These are phyloP conservation scores for Mycosphaerelloides madeirae DNA, from an alignment of 2,329 filamentous ascomycete genomes.

Conservation along the genomic window DNA sequence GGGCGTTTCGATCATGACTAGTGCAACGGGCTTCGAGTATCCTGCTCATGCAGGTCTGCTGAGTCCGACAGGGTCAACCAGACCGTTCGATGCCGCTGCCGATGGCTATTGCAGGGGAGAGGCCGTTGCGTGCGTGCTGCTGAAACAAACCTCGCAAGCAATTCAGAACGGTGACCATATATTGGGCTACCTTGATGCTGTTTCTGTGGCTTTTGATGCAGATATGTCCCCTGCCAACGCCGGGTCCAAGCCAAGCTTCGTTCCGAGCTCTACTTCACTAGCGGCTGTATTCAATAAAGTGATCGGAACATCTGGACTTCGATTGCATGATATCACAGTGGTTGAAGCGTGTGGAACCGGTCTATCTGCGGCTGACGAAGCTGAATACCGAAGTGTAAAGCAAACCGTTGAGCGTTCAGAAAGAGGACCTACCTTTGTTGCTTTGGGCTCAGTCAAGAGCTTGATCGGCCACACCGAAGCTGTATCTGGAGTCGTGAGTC, in stretches of 20 bases:
- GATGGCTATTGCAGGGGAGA: conserved; percentile 37
- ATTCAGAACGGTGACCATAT: conserved; percentile 35
- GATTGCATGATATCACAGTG: too few relatives aligned
- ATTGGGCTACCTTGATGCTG: conserved; percentile 27
- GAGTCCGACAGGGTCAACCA: conserved; percentile 23
- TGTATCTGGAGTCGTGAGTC: conserved; percentile 27
- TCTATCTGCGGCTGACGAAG: too few relatives aligned
- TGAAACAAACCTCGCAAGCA: conserved; percentile 34
- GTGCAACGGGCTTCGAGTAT: conserved; percentile 30
- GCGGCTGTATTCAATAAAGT: too few relatives aligned
- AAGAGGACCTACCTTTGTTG: conserved; percentile 17
- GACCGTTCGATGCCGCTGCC: conserved; percentile 29
- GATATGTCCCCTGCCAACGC: too few relatives aligned
- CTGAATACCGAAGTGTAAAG: conserved; percentile 15
- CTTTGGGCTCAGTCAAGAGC: conserved; percentile 32
- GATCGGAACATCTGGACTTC: too few relatives aligned
- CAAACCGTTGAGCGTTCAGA: conserved; percentile 10
- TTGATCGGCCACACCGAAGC: conserved; percentile 36
- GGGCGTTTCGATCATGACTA: conserved; percentile 29
- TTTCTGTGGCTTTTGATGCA: conserved; percentile 36
- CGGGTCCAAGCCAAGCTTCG: too few relatives aligned
- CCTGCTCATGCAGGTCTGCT: conserved; percentile 37
- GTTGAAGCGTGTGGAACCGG: too few relatives aligned
- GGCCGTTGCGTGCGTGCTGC: conserved; percentile 25
- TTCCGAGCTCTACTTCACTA: too few relatives aligned